Base-by-base conservation (phyloP, 495 filamentous ascomycete species). In the Aspergillus conjunctus region DNA sequence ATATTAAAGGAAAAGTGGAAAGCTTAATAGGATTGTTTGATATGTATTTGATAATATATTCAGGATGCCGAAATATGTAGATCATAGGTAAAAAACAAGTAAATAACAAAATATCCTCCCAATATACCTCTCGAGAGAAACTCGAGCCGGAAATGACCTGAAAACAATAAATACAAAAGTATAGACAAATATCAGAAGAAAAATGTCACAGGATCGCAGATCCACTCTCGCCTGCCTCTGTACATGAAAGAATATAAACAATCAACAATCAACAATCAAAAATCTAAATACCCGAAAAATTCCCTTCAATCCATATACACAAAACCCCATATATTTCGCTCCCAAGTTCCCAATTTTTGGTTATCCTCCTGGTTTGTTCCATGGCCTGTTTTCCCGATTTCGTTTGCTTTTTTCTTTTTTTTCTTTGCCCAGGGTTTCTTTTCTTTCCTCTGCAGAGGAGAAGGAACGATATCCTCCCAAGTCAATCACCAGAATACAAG, bases 211-310 rank as follows among this genome's bases (percentile, higher is more conserved):
- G 5, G 18, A 41, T 54, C 51, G 30, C 37, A 41, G 32, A 39
- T 41, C 51, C 15, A 51, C 21, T 26, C 45, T 49, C 8, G 49
- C 49, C 49, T 48, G 44, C 52, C 39, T 45, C 54, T 56, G 41
- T 56, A 56, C 54, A 56, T 31, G 30, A 46, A 30, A 45, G 21
- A 45, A 56, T 44, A 56, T 52, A 56, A 56, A 56, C 41, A 56
- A 45, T 26, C 9, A 56, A 39, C 14, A 43, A 56, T 34, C 20
- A 56, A n/a, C n/a, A n/a, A n/a, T n/a, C n/a, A 31, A 31, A 15
- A 32, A 46, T 9, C 21, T 9, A 56, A 31, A 56, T 31, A 17
- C 54, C 54, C 39, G 20, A 21, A 21, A 32, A 32, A 5, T 32
- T 32, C 12, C 18, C 51, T 26, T 26, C 7, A 15, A 45, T 39